Base-by-base conservation (phyloP, 805 yeast genomes). In the Saccharomyces eubayanus region DNA sequence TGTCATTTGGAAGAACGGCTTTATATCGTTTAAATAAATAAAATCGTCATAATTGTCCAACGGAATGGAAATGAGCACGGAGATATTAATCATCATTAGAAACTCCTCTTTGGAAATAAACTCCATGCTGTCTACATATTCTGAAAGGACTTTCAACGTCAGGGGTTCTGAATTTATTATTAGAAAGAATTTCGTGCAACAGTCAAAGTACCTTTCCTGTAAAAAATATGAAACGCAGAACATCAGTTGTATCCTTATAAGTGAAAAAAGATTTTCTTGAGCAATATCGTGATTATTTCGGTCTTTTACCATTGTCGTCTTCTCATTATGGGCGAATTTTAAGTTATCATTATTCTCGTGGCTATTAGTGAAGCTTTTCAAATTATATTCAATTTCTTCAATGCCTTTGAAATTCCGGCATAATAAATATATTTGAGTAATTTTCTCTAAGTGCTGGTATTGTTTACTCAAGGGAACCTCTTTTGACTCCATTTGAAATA, bases 41-140 rank as follows among this genome's bases (percentile, higher is more conserved):
- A 68, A 65, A n/a, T 59, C 57, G 11, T 59, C 63, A 51, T 60
- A 61, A 31, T 64, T 58, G 41, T 68, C 67, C 20, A 68, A 48
- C 1, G 72, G 70, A 2, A 66, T 56, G 11, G 67, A 51, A 11
- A 64, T 52, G 5, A 68, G 24, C 14, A 54, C 55, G 1, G 69
- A 62, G 43, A 68, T 53, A 11, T 60, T 55, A 3, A 66, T 50
- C 61, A 64, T 61, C 21, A 52, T 46, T 12, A 59, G n/a, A 12
- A 65, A 14, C 52, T 67, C 71, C 6, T 59, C 55, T 28, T 52
- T 56, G 1, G 57, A 48, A 5, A 65, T 46, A 29, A 36, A 54
- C 45, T 14, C 48, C 11, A 10, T 31, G 21, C 6, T 3, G 24
- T 36, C 24, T 9, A 36, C 6, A 11, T 36, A 16, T 16, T 36